Evolutionary conservation across 352 stramenopile genomes (phyloP).

Genomic region (Phytophthora capsici): DNA sequence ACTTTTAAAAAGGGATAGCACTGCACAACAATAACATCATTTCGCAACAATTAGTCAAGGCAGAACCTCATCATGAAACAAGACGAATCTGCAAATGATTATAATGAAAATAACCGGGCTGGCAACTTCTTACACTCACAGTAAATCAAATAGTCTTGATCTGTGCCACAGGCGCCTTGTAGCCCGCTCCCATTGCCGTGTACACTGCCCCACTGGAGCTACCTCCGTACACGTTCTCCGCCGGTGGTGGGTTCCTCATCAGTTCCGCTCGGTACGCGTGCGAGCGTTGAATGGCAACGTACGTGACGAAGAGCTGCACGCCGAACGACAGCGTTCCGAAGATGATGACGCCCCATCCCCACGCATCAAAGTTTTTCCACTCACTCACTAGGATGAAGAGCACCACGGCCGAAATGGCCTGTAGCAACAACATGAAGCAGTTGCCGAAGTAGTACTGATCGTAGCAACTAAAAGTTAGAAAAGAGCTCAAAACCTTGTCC

Average conservation of each 20-base stretch:
- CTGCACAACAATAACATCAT: too few relatives aligned
- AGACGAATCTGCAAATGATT: too few relatives aligned
- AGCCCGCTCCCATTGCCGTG: conserved; percentile 62
- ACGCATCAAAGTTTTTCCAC: conserved; percentile 79
- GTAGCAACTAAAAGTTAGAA: too few relatives aligned
- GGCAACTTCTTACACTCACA: neutral
- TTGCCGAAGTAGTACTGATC: conserved; percentile 88
- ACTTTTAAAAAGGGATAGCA: too few relatives aligned
- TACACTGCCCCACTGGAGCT: conserved; percentile 58
- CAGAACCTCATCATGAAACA: too few relatives aligned
- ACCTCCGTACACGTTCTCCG: conserved; percentile 78
- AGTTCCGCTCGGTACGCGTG: conserved; percentile 83
- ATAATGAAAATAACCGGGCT: too few relatives aligned
- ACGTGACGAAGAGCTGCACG: conserved; percentile 80
- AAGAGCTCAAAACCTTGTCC: too few relatives aligned
- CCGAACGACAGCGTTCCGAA: conserved; percentile 72
- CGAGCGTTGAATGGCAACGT: conserved; percentile 77
- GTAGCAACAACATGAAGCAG: conserved; percentile 85
- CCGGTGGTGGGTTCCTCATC: conserved; percentile 80
- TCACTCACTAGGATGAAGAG: conserved; percentile 79
- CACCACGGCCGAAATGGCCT: conserved; percentile 74
- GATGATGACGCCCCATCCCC: conserved; percentile 76
- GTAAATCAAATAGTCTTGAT: conserved; percentile 76
- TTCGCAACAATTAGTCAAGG: too few relatives aligned
- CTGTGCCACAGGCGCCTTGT: conserved; percentile 56